Base-by-base conservation (phyloP, 768 basidiomycete genomes). In the Obba rivulosa region DNA sequence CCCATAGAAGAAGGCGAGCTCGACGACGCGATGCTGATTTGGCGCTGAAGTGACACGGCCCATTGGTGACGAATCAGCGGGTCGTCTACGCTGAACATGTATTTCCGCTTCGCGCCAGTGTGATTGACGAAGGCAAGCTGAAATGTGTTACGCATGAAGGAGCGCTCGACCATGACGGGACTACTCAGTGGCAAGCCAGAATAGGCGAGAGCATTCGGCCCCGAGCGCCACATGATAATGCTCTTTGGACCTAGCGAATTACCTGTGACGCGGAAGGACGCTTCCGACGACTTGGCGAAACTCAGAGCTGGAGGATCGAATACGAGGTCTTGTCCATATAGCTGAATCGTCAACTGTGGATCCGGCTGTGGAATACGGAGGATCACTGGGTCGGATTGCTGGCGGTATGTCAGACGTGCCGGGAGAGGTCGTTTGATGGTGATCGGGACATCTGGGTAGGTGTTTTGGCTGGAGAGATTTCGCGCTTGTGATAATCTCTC, bases 61-160 rank as follows among this genome's bases (percentile, higher is more conserved):
- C 88, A 92, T 51, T 84, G 79, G 51, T 85, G 78, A 17, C 84
- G 80, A 16, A 87, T 76, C 34, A 87, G 72, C 1, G 85, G 77
- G 58, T 92, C 90, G 43, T 86, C 81, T 37, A 96, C 82, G 53
- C 89, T 92, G 73, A 96, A 97, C 83, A 96, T 92, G 69, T 98
- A 98, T 59, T 85, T 82, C 56, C 92, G 79, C 66, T 86, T 88
- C 46, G 70, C 50, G 24, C 82, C 81, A 25, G 72, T 61, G 53
- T 85, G 80, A 56, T 83, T 82, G 34, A 74, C 53, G 69, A 98
- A 97, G 2, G 92, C 84, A 28, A 97, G 68, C 64, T 96, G 91
- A 76, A 98, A 94, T 0, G 94, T 96, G 62, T 97, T 88, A 50
- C 85, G 81, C 95, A 97, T 97, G 70, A 97, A 97, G 0, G 91